phyloP scores from a whole-genome alignment of 2,329 filamentous ascomycete species.

The Colletotrichum sansevieriae region DNA sequence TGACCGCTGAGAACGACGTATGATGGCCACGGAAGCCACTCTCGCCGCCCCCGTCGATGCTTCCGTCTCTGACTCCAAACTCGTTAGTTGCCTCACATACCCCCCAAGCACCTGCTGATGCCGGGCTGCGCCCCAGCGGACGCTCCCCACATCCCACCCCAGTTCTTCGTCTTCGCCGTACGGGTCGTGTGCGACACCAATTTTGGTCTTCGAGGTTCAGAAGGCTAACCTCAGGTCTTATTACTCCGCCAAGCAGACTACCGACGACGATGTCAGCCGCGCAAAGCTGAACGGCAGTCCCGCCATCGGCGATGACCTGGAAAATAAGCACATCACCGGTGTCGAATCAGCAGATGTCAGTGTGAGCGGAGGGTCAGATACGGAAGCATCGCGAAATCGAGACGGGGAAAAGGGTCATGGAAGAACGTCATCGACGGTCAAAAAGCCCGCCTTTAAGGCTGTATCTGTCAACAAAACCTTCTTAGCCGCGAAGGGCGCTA shows the following conservation, averaged over 20 bases:
- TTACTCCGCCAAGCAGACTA: conserved; percentile 46
- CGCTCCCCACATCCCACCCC: conserved; percentile 14
- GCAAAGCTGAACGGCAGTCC: conserved; percentile 63
- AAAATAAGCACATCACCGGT: conserved; percentile 69
- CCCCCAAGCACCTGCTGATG: conserved; percentile 20
- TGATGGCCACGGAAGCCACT: conserved; percentile 75
- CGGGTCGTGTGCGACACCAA: conserved; percentile 1
- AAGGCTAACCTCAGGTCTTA: conserved; percentile 46
- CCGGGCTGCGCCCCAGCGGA: neutral
- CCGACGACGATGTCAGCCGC: conserved; percentile 58
- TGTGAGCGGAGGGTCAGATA: conserved; percentile 81
- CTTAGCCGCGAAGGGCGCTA: conserved; percentile 75
- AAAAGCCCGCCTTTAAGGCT: conserved; percentile 86
- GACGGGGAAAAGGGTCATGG: conserved; percentile 71
- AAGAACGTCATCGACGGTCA: conserved; percentile 71
- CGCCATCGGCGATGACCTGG: conserved; percentile 62
- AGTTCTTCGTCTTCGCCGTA: neutral
- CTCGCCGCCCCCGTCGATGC: conserved; percentile 67
- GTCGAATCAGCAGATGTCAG: conserved; percentile 77
- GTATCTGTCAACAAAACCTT: conserved; percentile 90
- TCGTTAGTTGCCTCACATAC: conserved; percentile 54
- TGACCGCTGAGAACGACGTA: conserved; percentile 57
- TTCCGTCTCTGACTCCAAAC: conserved; percentile 61
- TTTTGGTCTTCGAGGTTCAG: conserved; percentile 6
- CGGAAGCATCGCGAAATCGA: conserved; percentile 74